Percentiles rank a stretch among this genome's conserved stretches.
These are phyloP conservation scores for Perilla frutescens DNA, from an alignment of 257 asterid species.

Conservation along the genomic window DNA sequence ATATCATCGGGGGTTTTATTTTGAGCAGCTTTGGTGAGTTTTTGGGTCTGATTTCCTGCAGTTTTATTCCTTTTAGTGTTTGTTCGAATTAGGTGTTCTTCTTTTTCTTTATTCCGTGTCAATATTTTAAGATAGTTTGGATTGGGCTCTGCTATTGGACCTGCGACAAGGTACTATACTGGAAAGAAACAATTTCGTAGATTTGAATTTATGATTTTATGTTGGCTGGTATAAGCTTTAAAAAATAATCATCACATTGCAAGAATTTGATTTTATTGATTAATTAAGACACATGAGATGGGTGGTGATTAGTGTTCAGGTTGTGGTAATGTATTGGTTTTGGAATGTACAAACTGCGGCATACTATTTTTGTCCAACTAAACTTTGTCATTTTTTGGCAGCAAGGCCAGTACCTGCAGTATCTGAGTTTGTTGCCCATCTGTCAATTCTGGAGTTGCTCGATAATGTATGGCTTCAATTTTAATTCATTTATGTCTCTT, in stretches of 20 bases:
- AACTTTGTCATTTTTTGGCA: slow-evolving; percentile 43
- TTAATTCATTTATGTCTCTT: neutral
- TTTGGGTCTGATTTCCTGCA: neutral
- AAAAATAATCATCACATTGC: neutral
- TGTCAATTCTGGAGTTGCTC: slow-evolving; percentile 88
- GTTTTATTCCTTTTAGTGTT: neutral
- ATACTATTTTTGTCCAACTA: neutral
- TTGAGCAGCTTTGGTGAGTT: slow-evolving; percentile 68
- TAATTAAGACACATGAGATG: neutral
- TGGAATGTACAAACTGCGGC: neutral
- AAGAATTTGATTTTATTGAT: neutral
- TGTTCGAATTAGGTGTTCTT: neutral
- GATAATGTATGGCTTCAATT: slow-evolving; percentile 68
- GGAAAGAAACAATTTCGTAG: neutral
- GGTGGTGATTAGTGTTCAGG: neutral
- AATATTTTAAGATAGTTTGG: neutral
- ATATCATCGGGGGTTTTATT: slow-evolving; percentile 76
- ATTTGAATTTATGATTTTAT: slow-evolving; percentile 4
- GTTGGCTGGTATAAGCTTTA: neutral
- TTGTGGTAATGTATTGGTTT: neutral
- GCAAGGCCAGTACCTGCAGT: slow-evolving; percentile 77
- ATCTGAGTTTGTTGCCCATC: slow-evolving; percentile 81
- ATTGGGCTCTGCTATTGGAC: neutral
- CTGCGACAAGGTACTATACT: neutral
- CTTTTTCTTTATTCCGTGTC: neutral